Base-by-base conservation (phyloP, 495 filamentous ascomycete species). In the Trichoderma parareesei region DNA sequence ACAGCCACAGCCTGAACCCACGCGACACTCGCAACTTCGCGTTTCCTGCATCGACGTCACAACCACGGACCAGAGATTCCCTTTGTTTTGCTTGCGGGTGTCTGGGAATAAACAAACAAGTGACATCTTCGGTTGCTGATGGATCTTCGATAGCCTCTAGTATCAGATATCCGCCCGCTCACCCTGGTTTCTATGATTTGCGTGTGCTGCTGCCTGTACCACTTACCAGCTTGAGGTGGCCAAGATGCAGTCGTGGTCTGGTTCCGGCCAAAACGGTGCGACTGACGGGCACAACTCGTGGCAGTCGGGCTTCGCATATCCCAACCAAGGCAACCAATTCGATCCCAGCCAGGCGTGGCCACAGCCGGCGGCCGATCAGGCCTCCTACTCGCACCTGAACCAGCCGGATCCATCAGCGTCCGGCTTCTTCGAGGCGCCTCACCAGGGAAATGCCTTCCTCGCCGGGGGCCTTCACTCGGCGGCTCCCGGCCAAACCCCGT, bases 311-410 rank as follows among this genome's bases (percentile, higher is more conserved):
- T 60, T 35, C 46, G 2, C 60, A 9, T 63, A 44, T 42, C 2
- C 65, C 13, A 66, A 38, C 65, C 68, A 43, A 67, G 68, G 44
- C 69, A 71, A 67, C 49, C 61, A 63, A 33, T 57, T 33, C 64
- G 63, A 64, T 20, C 61, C 60, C 67, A 60, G 37, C 67, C 55
- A 65, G 64, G 57, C 18, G 3, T 65, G 64, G 64, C 3, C 64
- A 3, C 64, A 70, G 35, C 65, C 48, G 2, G 33, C 14, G 2
- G 6, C 42, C 14, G 41, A 46, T 5, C 61, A 63, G 14, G 13
- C 41, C 61, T 63, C n/a, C 6, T 18, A 18, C 40, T 37, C 55
- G 14, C 67, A 70, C 40, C 63, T 67, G 7, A 66, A 66, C 61
- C 67, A 69, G 6, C 67, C 65, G 2, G 38, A 63, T 63, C 18